Evolutionary conservation across 2,329 filamentous ascomycete species (phyloP), one percentile per base, ranked within the genome.

Genomic region (Aspergillus intermedius): DNA sequence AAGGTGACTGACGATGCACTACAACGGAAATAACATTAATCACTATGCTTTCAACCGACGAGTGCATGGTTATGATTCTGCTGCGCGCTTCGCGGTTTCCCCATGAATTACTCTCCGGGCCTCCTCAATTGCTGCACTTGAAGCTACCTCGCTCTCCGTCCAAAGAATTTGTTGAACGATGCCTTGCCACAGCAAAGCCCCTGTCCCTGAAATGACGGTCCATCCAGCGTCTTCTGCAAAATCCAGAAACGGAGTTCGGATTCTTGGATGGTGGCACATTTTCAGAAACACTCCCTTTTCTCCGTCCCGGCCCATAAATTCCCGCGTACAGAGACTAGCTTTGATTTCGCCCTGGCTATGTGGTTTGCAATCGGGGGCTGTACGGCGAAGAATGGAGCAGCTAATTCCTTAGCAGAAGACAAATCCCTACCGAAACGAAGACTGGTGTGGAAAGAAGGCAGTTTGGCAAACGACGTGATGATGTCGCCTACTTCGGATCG

Each of bases 251-350:
- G 47, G 53, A 17, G 69, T 58, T 2, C 69, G 73, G 6, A 60
- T 59, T n/a, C 67, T 51, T 1, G 69, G 71, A 54, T 74, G 72
- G 55, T 69, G 73, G 51, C 71, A 74, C 70, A 74, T 72, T 41
- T 73, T 70, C 30, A 72, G 50, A 48, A 73, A 47, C 2, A 72
- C 60, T 0, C 68, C 68, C 48, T 62, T 67, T 9, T 28, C 8
- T 59, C 39, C 0, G 3, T 15, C 10, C 6, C 52, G 25, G 5
- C 49, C 1, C 71, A 55, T 17, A 68, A 65, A 54, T 37, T 5
- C 2, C 19, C 23, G 50, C 48, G 5, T 44, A 47, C 3, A 54
- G 47, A 3, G 32, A 5, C 47, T 43, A 43, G 17, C 48, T 43
- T 5, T 47, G 35, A 47, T 44, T 39, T 61, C 58, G 2, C 56